Conservation (phyloP, 176 grass and related monocot genomes). For the Metroxylon sagu region DNA sequence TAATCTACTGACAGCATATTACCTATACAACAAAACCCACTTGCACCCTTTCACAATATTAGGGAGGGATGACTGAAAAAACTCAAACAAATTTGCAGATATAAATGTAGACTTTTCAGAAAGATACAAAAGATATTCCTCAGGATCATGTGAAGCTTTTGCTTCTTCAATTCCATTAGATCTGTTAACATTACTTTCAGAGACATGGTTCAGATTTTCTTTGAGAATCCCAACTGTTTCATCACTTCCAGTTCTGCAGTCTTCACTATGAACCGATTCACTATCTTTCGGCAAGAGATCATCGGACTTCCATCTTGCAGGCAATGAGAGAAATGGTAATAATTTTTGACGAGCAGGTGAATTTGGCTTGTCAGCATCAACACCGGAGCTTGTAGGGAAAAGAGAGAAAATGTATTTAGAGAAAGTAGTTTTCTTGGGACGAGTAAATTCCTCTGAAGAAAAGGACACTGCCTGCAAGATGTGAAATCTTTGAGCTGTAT, state of each 20-base stretch:
- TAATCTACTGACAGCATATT: conserved; percentile 13
- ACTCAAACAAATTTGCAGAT: conserved; percentile 58
- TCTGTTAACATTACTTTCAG: conserved; percentile 11
- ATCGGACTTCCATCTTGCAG: conserved; percentile 34
- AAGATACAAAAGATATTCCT: conserved; percentile 32
- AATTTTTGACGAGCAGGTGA: conserved; percentile 23
- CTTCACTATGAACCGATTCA: conserved; percentile 28
- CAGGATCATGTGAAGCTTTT: conserved; percentile 21
- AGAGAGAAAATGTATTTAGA: conserved; percentile 50
- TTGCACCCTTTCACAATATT: conserved; percentile 76
- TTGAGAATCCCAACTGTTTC: conserved; percentile 26
- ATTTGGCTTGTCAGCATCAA: conserved; percentile 10
- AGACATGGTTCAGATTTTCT: conserved; percentile 15
- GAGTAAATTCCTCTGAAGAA: conserved; percentile 32
- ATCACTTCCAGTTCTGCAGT: conserved; percentile 39
- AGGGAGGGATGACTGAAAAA: conserved; percentile 72
- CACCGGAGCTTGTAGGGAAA: conserved; percentile 23
- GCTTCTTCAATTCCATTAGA: conserved; percentile 32
- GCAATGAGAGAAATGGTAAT: conserved; percentile 37
- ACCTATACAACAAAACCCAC: conserved; percentile 92
- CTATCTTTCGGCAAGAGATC: conserved; percentile 30
- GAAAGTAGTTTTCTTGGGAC: conserved; percentile 34
- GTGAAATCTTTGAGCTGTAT: no score
- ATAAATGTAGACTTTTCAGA: conserved; percentile 75
- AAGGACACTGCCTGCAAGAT: conserved; percentile 31